phyloP scores from a whole-genome alignment of 345 rosid genomes.

The Erodium maritimum region DNA sequence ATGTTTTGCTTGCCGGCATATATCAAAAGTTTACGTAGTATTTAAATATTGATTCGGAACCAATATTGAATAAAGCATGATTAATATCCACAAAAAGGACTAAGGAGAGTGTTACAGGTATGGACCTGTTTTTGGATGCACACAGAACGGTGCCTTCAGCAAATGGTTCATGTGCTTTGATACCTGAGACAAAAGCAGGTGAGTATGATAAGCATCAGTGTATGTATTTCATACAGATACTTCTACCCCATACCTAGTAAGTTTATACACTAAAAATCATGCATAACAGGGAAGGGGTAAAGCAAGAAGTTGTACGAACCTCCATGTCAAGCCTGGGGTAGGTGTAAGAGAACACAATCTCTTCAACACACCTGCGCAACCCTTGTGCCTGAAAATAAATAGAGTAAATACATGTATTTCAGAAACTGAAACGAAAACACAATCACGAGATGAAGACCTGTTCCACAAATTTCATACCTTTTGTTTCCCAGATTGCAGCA shows the following conservation, averaged over 20 bases:
- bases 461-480: slow-evolving; percentile 34
- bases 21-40: not conserved
- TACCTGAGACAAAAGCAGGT: slow-evolving; percentile 32
- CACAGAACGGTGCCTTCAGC: slow-evolving; percentile 93
- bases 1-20: not conserved
- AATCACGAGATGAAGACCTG: not conserved
- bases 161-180: slow-evolving; percentile 95
- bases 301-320: slow-evolving; percentile 30
- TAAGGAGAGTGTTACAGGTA: not conserved
- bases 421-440: not conserved
- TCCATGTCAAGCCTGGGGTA: slow-evolving; percentile 96
- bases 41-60: not conserved
- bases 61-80: not conserved
- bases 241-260: too few species aligned
- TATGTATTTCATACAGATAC: not conserved
- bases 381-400: slow-evolving; percentile 42
- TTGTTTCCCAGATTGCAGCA: slow-evolving; percentile 55
- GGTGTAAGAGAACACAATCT: slow-evolving; percentile 66
- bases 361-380: slow-evolving; percentile 66
- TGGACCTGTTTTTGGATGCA: slow-evolving; percentile 85
- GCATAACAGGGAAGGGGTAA: not conserved
- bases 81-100: too few species aligned
- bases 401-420: not conserved
- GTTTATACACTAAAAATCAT: not conserved
- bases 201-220: not conserved